Evolutionary conservation across 2,329 filamentous ascomycete genomes (phyloP), one percentile per base, ranked within the genome.

Genomic region (Akanthomyces lecanii): DNA sequence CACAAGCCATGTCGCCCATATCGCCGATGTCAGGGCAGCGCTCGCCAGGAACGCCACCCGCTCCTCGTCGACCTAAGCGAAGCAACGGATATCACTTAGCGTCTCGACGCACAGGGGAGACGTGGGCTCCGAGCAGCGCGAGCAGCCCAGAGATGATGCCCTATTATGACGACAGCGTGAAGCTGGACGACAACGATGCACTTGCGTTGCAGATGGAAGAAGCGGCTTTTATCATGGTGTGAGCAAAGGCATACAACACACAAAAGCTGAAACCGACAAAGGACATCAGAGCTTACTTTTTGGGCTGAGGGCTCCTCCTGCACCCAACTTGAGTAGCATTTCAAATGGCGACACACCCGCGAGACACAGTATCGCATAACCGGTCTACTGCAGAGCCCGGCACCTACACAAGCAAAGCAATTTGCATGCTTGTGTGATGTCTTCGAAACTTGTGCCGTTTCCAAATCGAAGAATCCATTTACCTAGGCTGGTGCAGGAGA

Each of bases 71-170:
- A 5, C 62, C 62, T 42, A 64, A 54, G 36, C 55, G 62, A 21
- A 47, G 56, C 23, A 64, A 64, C 3, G 62, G 50, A 4, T 61
- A 60, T 21, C 62, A 64, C n/a, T 36, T 64, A 1, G 36, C 36
- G 5, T 38, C 56, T 18, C 56, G 28, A 5, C 62, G 51, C 18
- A 25, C 51, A 3, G 57, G 51, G 23, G 56, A 64, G 11, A 18
- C 50, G 1, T 56, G 62, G 56, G 21, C 44, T 3, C 25, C 21
- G 44, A 62, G 60, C 60, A 61, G 40, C n/a, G 33, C 23, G 33
- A 62, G 52, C 48, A 56, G 60, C 36, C 60, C 60, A 5, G 60
- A 56, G 44, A 42, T 51, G 40, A 40, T 33, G 48, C 54, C 54
- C 18, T 38, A 36, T 21, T 48, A 61, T 18, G 50, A 61, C 38